Base-by-base conservation (phyloP, 495 filamentous ascomycete species). In the Xylaria grammica region DNA sequence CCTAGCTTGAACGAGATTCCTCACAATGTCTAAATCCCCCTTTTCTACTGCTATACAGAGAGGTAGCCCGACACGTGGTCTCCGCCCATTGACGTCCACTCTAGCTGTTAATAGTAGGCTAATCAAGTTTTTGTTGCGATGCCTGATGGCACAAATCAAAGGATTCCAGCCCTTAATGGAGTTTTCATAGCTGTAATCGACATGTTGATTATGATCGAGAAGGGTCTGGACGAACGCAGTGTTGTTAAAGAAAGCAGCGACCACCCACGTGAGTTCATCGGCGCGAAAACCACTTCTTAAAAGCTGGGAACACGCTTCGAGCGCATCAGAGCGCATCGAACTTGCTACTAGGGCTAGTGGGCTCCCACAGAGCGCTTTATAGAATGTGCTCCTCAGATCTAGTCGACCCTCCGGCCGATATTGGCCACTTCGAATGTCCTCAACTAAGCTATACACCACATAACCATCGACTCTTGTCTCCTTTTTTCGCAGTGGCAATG, bases 271-370 rank as follows among this genome's bases (percentile, higher is more conserved):
- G 15, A 32, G 49, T 34, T 19, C 29, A 34, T 52, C 49, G 27
- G 49, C 27, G 15, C 29, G n/a, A 19, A 52, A 52, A 17, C 49
- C 49, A 52, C 29, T 52, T 26, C 6, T 17, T 13, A 52, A 19
- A 34, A 52, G 49, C 7, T 19, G 4, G 13, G 49, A 52, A 34
- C 27, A 32, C 2, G 15, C 49, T 19, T 52, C 27, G 29, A 52
- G 29, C 13, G 49, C 29, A 32, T 34, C 27, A 17, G 9, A 32
- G 49, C 15, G 1, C 11, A 1, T 19, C 29, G 26, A 30, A 34
- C 7, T 52, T 52, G 49, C 49, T 19, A 52, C 13, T 32, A 34
- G 27, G 34, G 49, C 49, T 52, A 52, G 49, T 32, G 49, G 49
- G 49, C 49, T 52, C 49, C 49, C 49, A 34, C 17, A 26, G 13